Conservation (phyloP, 1,284 basidiomycete genomes). For the Puccinia novopanici region DNA sequence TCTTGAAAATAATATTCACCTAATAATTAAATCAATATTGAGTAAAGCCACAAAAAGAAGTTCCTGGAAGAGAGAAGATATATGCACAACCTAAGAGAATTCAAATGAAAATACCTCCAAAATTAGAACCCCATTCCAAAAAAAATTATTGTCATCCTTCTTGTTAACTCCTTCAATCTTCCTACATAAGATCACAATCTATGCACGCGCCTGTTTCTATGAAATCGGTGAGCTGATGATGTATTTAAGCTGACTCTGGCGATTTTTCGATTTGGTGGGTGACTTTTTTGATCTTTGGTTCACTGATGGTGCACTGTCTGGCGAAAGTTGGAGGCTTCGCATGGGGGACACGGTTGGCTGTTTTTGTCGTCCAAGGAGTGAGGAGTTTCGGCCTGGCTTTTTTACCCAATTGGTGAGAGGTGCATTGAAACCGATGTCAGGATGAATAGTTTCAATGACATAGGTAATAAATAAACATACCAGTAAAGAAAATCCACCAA, state of each 20-base stretch:
- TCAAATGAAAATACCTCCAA: not conserved
- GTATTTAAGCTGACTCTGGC: slow-evolving; percentile 21
- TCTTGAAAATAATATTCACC: no score
- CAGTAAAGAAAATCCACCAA: not conserved
- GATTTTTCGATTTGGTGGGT: slow-evolving; percentile 13
- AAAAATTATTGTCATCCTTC: not conserved
- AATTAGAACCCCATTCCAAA: not conserved
- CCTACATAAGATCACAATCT: not conserved
- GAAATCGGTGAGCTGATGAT: slow-evolving; percentile 21
- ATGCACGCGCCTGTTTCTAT: not conserved
- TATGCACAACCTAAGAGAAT: slow-evolving; percentile 16
- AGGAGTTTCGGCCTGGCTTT: slow-evolving; percentile 15
- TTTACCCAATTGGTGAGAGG: not conserved
- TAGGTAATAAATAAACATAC: not conserved
- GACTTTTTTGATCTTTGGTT: slow-evolving; percentile 10
- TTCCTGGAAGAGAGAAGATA: not conserved
- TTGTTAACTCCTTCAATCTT: not conserved
- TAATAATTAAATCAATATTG: no score
- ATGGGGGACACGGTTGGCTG: slow-evolving; percentile 1
- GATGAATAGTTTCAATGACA: not conserved
- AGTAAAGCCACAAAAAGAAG: no score
- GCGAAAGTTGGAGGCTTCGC: slow-evolving; percentile 14
- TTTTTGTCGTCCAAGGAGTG: slow-evolving; percentile 7
- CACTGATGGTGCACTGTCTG: not conserved
- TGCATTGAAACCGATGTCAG: not conserved